These are phyloP conservation scores for Choanephora cucurbitarum DNA, from an alignment of 371 early-diverging fungal genomes.

Conservation along the genomic window DNA sequence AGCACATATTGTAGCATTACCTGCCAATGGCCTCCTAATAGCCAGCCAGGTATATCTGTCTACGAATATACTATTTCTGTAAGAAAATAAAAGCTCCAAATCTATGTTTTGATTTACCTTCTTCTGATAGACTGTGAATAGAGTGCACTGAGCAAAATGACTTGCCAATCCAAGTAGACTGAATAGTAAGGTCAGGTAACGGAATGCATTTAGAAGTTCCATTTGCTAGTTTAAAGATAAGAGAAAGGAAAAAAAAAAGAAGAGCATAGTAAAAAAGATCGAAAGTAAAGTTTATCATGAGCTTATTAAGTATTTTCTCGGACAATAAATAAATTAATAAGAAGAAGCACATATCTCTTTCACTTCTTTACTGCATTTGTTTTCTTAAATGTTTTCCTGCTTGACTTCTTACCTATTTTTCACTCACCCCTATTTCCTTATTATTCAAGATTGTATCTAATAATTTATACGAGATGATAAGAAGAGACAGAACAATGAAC, in stretches of 20 bases:
- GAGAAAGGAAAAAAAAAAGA: not conserved
- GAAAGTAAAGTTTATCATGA: no score
- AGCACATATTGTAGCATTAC: no score
- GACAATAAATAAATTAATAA: conserved; percentile 1
- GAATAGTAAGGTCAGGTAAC: conserved; percentile 17
- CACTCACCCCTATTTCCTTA: no score
- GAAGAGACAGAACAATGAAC: not conserved
- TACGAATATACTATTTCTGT: not conserved
- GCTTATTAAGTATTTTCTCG: not conserved
- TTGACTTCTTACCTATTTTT: no score
- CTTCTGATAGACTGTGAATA: conserved; percentile 28
- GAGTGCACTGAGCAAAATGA: conserved; percentile 37
- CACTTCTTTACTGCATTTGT: not conserved
- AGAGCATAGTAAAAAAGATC: not conserved
- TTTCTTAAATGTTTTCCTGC: not conserved
- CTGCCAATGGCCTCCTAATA: conserved; percentile 43
- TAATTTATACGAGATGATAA: no score
- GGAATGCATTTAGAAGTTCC: conserved; percentile 20
- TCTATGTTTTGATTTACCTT: conserved; percentile 21
- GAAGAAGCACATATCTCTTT: not conserved
- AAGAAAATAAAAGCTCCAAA: no score
- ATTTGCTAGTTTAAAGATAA: not conserved
- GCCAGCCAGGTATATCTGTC: conserved; percentile 37
- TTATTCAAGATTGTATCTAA: no score
- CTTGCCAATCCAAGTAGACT: conserved; percentile 22